Percentiles rank a stretch among this genome's conserved stretches.
These are phyloP conservation scores for Exophiala viscosa DNA, from an alignment of 2,329 filamentous ascomycete species.

Conservation along the genomic window DNA sequence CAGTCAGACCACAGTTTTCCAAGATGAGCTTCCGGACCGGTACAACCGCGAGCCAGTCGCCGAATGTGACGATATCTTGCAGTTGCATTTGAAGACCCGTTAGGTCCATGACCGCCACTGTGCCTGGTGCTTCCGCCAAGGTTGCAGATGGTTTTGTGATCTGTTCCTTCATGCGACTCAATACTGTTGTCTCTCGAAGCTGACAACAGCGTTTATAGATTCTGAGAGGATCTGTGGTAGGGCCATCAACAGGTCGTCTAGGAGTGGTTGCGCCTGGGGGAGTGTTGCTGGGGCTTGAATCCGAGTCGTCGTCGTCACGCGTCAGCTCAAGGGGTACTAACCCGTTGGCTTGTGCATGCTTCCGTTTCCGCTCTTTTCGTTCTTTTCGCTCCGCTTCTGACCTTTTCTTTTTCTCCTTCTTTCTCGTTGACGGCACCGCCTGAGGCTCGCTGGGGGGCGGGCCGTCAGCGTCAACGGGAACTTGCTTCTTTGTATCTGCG, in stretches of 20 bases:
- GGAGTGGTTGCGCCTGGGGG: conserved; percentile 32
- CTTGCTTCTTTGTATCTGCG: conserved; percentile 30
- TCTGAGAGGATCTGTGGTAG: conserved; percentile 84
- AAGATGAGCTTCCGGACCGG: conserved; percentile 81
- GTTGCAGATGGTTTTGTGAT: conserved; percentile 68
- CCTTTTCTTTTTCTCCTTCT: conserved; percentile 94
- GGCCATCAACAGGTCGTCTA: conserved; percentile 55
- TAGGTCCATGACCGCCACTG: conserved; percentile 77
- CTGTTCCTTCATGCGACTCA: conserved; percentile 89
- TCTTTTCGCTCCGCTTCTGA: conserved; percentile 91
- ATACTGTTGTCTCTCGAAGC: conserved; percentile 82
- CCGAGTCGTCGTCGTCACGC: conserved; percentile 61
- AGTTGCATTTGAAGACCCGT: conserved; percentile 80
- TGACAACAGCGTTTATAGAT: conserved; percentile 96
- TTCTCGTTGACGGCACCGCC: conserved; percentile 57
- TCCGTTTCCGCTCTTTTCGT: conserved; percentile 81
- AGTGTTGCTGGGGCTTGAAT: conserved; percentile 42
- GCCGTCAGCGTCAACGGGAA: conserved; percentile 20
- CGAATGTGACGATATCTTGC: conserved; percentile 78
- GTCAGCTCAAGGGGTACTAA: conserved; percentile 78
- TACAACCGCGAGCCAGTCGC: conserved; percentile 91
- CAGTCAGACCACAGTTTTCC: conserved; percentile 80
- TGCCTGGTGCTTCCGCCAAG: conserved; percentile 62
- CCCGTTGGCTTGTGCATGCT: conserved; percentile 82
- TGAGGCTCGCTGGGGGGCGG: conserved; percentile 25